Evolutionary conservation across 257 asterid genomes (phyloP).

Genomic region (Solanum chilense): DNA sequence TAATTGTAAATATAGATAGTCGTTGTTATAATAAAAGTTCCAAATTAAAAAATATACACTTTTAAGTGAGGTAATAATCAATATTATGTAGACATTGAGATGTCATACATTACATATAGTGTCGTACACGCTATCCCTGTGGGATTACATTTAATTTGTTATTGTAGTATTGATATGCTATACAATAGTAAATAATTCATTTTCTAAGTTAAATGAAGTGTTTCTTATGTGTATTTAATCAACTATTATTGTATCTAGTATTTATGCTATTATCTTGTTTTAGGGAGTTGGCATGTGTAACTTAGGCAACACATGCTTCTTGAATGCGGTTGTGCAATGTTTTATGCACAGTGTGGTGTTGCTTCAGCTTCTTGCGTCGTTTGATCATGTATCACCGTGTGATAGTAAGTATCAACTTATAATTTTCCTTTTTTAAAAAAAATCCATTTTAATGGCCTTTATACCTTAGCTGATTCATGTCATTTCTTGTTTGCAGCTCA

Average conservation of each 20-base stretch:
- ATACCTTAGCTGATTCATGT: background rate
- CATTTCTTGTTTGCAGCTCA: background rate
- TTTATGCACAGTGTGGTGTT: background rate
- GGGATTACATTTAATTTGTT: background rate
- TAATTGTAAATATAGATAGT: background rate
- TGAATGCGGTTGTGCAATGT: background rate
- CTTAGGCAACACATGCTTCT: background rate
- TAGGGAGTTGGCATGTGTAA: background rate
- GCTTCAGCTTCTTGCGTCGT: background rate
- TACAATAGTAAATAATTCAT: no score
- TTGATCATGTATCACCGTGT: background rate
- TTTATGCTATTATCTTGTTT: background rate
- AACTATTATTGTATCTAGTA: background rate
- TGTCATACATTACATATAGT: background rate
- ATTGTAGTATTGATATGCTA: background rate
- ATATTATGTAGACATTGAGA: background rate
- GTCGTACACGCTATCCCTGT: background rate
- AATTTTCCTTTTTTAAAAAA: background rate
- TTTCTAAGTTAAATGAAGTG: background rate
- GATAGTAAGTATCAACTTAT: background rate
- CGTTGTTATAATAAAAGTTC: no score
- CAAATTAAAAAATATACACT: no score
- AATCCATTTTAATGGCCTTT: background rate
- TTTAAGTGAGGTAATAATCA: background rate
- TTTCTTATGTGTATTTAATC: background rate